Conservation (phyloP, 2,329 filamentous ascomycete genomes). For the Chaetomium olivaceum region DNA sequence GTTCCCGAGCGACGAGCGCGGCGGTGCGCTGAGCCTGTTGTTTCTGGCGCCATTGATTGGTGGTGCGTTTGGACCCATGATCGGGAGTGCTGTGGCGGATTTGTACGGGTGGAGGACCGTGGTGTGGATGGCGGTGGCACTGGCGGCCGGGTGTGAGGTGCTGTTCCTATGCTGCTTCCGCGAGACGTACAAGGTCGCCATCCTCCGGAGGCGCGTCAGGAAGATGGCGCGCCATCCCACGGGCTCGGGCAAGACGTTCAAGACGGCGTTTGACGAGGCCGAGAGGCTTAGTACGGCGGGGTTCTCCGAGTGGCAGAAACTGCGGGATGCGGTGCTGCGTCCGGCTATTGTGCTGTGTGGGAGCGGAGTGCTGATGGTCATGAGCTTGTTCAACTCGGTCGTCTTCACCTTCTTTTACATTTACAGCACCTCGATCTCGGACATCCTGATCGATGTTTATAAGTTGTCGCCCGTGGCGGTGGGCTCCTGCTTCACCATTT, state of each 20-base stretch:
- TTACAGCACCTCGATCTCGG: constrained; percentile 54
- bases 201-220: constrained; percentile 49
- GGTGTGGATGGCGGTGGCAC: constrained; percentile 50
- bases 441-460: constrained; percentile 52
- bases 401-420: constrained; percentile 56
- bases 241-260: constrained; percentile 38
- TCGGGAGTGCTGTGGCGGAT: constrained; percentile 57
- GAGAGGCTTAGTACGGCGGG: constrained; percentile 10
- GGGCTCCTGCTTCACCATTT: constrained; percentile 55
- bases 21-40: constrained; percentile 58
- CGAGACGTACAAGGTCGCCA: constrained; percentile 63
- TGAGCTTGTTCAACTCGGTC: constrained; percentile 50
- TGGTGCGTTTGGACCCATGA: constrained; percentile 57
- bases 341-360: constrained; percentile 48
- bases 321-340: constrained; percentile 47
- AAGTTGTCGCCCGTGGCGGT: constrained; percentile 51
- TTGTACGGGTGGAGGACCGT: constrained; percentile 56
- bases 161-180: constrained; percentile 53
- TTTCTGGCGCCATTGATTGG: constrained; percentile 59
- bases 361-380: constrained; percentile 51
- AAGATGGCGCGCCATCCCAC: constrained; percentile 30
- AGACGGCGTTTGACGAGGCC: constrained; percentile 38
- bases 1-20: constrained; percentile 58
- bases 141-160: constrained; percentile 52
- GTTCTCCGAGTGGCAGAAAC: constrained; percentile 34